phyloP scores from a whole-genome alignment of 371 early-diverging fungal genomes.

The Mucor ambiguus region DNA sequence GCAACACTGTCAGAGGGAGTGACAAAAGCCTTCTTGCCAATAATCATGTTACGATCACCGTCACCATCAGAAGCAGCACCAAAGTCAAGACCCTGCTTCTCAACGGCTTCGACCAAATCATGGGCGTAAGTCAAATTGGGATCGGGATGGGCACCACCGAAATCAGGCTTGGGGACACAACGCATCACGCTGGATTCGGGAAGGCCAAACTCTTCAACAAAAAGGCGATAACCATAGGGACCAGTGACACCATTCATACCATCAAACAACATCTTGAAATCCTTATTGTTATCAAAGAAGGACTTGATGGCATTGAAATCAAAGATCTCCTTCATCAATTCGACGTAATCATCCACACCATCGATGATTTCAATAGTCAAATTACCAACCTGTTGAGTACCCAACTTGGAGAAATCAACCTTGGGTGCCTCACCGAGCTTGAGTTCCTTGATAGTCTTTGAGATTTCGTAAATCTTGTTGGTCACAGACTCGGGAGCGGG shows the following conservation, averaged over 20 bases:
- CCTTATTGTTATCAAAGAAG: slow-evolving; percentile 72
- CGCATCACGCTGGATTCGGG: slow-evolving; percentile 84
- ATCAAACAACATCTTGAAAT: slow-evolving; percentile 91
- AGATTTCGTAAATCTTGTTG: slow-evolving; percentile 82
- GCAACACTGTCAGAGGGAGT: slow-evolving; percentile 98
- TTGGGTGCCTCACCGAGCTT: slow-evolving; percentile 69
- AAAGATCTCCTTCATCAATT: slow-evolving; percentile 87
- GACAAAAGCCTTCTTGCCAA: slow-evolving; percentile 91
- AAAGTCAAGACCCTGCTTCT: slow-evolving; percentile 77
- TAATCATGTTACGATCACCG: slow-evolving; percentile 97
- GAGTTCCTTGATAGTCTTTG: slow-evolving; percentile 75
- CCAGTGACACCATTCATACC: slow-evolving; percentile 98
- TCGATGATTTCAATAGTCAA: slow-evolving; percentile 88
- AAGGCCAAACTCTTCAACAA: slow-evolving; percentile 90
- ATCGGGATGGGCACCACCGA: slow-evolving; percentile 97
- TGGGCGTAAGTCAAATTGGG: slow-evolving; percentile 98
- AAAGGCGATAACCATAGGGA: slow-evolving; percentile 86
- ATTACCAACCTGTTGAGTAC: slow-evolving; percentile 57
- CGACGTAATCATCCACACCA: slow-evolving; percentile 87
- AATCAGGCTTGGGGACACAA: slow-evolving; percentile 82
- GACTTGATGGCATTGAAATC: slow-evolving; percentile 81
- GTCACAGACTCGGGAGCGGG: slow-evolving; percentile 96
- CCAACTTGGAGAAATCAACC: slow-evolving; percentile 79
- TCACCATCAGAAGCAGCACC: slow-evolving; percentile 96
- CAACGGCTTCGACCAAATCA: slow-evolving; percentile 89